phyloP scores from a whole-genome alignment of 202 grass and related monocot species.

The Schoenoplectus tabernaemontani region DNA sequence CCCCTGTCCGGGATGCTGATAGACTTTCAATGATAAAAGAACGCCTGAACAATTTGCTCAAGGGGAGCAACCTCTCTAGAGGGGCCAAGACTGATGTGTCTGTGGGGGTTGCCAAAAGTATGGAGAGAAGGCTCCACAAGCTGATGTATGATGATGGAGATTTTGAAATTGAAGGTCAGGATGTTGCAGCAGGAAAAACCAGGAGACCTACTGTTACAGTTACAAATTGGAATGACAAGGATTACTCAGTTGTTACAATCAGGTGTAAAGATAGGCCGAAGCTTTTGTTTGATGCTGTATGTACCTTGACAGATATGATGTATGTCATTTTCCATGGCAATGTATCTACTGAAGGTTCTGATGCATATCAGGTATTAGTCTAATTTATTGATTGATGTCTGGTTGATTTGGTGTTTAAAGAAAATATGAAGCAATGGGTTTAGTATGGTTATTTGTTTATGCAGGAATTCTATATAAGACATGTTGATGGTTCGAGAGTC shows the following conservation, averaged over 20 bases:
- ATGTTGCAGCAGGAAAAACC: constrained; percentile 22
- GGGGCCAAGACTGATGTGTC: constrained; percentile 40
- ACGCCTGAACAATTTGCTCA: constrained; percentile 64
- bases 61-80: constrained; percentile 35
- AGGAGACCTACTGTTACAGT: constrained; percentile 37
- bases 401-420: constrained; percentile 20
- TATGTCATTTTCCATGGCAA: constrained; percentile 95
- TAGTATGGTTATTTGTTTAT: constrained; percentile 6
- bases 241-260: constrained; percentile 87
- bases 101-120: constrained; percentile 38
- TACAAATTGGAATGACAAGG: constrained; percentile 72
- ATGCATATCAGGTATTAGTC: constrained; percentile 73
- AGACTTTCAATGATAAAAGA: constrained; percentile 44
- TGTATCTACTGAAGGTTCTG: constrained; percentile 50
- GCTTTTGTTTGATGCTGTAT: constrained; percentile 77
- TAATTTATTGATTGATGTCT: constrained; percentile 12
- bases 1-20: constrained; percentile 40
- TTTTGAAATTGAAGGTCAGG: constrained; percentile 51
- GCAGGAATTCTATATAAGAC: constrained; percentile 78
- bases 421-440: neutral
- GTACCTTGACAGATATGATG: constrained; percentile 86
- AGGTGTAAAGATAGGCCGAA: constrained; percentile 80
- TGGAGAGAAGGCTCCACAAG: constrained; percentile 71
- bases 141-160: constrained; percentile 77
- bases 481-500: constrained; percentile 61